Evolutionary conservation across 495 filamentous ascomycete species (phyloP), one percentile per base, ranked within the genome.

Genomic region (Hypomontagnella submonticulosa): DNA sequence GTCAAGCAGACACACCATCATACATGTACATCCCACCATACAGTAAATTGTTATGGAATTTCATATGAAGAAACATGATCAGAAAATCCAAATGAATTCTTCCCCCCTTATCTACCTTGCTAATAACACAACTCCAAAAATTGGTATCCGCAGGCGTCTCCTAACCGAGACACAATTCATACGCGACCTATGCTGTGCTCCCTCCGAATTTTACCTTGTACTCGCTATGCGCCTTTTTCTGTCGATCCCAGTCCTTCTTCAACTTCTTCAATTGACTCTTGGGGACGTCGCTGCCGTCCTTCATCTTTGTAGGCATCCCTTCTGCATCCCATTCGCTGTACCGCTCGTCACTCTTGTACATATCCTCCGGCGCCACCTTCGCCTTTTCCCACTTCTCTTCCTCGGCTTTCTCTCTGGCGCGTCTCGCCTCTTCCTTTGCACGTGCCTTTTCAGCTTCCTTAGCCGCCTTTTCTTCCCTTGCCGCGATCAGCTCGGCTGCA

Each of bases 221-320:
- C 65, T 84, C 79, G 27, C 96, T 90, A 73, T 97, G 90, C 57
- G 85, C 68, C 83, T 92, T 96, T 83, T 90, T 96, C 81, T 97
- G 95, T 74, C 80, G 87, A 72, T 96, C 91, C 92, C 91, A 96
- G 23, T 92, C 91, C 81, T 98, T 98, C 79, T 78, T 88, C 34
- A 98, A 73, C 84, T 92, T 96, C 84, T 97, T 99, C 33, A 60
- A 58, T 66, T 84, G 83, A 56, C 83, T 89, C 83, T 97, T 99
- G 18, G 91, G 83, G 20, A 99, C 78, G 71, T 96, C 92, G 65
- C 85, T 85, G 1, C 93, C 95, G 20, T 88, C 85, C 12, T 81
- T 82, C 73, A 92, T 85, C 74, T 85, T 90, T 3, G 85, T 90
- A 8, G 95, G 95, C 43, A 98, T 56, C 1, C 95, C 95, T 11